Base-by-base conservation (phyloP, 352 stramenopile genomes). In the Globisporangium solare region DNA sequence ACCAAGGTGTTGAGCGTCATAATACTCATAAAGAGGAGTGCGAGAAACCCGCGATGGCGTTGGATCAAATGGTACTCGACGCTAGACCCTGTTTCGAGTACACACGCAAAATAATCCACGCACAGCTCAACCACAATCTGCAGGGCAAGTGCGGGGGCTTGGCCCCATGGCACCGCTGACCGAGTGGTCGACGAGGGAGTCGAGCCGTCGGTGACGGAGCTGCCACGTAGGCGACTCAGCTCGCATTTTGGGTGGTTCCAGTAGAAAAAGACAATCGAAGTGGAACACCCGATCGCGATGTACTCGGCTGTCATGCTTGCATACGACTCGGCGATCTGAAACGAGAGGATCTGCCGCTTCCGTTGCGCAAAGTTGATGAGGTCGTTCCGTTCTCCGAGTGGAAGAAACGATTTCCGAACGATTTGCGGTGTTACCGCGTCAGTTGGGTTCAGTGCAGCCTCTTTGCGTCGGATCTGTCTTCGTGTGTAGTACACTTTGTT, bases 281-380 rank as follows among this genome's bases (percentile, higher is more conserved):
- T 60, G 6, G 73, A 80, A 52, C 71, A 83, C 0, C 65, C 63
- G 20, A 80, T 77, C 0, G 73, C 68, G 41, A 83, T 70, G 32
- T 83, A 78, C 50, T 83, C 73, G 31, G 70, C 68, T 32, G 74
- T 75, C 70, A 83, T 83, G 43, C 79, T 67, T 17, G 73, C 66
- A 24, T 71, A 74, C 15, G 63, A 18, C 43, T 83, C 71, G 0
- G 71, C 66, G 14, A 70, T 68, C 32, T 80, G 60, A 24, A 73
- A 69, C 1, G 60, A 50, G 2, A 79, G 27, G 11, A 65, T 39
- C 5, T 61, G 65, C 20, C 47, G 47, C 14, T 51, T 54, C 66
- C 71, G 78, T 20, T 61, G 27, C 6, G 69, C 47, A 4, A 78
- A 78, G 21, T 24, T 42, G 22, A 13, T 35, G 3, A 35, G 27